Evolutionary conservation across 1,284 basidiomycete genomes (phyloP), one percentile per base, ranked within the genome.

Genomic region (Trichosporon coremiiforme): DNA sequence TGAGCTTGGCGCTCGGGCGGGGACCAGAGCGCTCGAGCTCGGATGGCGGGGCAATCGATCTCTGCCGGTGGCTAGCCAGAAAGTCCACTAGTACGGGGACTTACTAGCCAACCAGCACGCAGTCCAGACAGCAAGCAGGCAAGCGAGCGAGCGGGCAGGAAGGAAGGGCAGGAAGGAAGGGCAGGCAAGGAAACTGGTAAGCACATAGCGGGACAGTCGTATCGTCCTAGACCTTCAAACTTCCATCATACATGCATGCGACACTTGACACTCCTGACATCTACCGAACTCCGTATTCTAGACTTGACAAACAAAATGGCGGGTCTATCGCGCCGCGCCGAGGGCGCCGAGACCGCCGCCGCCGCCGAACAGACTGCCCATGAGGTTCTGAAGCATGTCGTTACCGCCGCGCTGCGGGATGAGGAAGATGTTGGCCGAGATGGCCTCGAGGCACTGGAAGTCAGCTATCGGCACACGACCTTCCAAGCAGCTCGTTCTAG

Each of bases 331-430:
- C 13, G 57, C 57, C 17, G 29, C 55, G 15, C 55, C 29, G 8
- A 60, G 57, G 8, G 57, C 57, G 25, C 57, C 57, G 57, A 60
- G 57, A 3, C 78, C 71, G 2, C 89, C 90, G 25, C 91, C 91
- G 63, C 91, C 91, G 62, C 90, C 89, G 66, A 95, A 90, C 79
- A 95, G 85, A 1, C 89, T 90, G 5, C 92, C 91, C 81, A 95
- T 85, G 86, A 95, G 90, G 65, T 92, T 91, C 65, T 90, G 91
- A 45, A 95, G 83, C 13, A 93, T 90, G 78, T 93, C 93, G n/a
- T 86, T 88, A 71, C 90, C 89, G 22, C 84, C 85, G 25, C 91
- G 90, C 38, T 88, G 89, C 8, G 91, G 89, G 66, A 95, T 89
- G 10, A 89, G 89, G 83, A 95, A 95, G 81, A 92, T 94, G 31